Conservation (phyloP, 768 basidiomycete species). For the Trametes villosa region DNA sequence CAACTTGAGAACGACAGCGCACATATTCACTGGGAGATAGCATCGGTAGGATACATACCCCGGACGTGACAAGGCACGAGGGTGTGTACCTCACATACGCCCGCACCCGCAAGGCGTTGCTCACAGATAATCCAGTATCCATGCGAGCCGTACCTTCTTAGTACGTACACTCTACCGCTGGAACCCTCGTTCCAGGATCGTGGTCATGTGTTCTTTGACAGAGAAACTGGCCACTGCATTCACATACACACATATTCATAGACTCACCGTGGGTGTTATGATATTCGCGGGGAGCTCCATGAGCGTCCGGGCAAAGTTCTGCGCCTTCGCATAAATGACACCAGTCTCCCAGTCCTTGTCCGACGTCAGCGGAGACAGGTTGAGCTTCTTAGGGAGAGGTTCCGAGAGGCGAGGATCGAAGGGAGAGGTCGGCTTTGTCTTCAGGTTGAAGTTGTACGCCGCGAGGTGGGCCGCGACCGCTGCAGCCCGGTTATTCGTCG, state of each 20-base stretch:
- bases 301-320: constrained; percentile 84
- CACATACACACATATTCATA: neutral
- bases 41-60: no score
- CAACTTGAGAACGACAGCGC: no score
- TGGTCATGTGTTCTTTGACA: no score
- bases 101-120: no score
- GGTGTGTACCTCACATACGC: no score
- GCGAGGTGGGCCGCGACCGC: constrained; percentile 83
- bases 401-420: constrained; percentile 66
- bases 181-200: no score
- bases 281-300: constrained; percentile 88
- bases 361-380: constrained; percentile 45
- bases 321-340: constrained; percentile 71
- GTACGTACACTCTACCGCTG: no score
- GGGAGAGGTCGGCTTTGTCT: constrained; percentile 68
- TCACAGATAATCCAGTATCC: no score
- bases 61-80: no score
- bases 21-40: no score
- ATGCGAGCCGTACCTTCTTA: no score
- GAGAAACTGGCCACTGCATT: neutral
- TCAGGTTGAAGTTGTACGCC: constrained; percentile 75
- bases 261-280: constrained; percentile 75
- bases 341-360: constrained; percentile 76
- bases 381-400: constrained; percentile 53
- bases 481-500: constrained; percentile 31